These are phyloP conservation scores for Wickerhamiella kurtzmanii DNA, from an alignment of 805 yeast genomes.

Conservation along the genomic window DNA sequence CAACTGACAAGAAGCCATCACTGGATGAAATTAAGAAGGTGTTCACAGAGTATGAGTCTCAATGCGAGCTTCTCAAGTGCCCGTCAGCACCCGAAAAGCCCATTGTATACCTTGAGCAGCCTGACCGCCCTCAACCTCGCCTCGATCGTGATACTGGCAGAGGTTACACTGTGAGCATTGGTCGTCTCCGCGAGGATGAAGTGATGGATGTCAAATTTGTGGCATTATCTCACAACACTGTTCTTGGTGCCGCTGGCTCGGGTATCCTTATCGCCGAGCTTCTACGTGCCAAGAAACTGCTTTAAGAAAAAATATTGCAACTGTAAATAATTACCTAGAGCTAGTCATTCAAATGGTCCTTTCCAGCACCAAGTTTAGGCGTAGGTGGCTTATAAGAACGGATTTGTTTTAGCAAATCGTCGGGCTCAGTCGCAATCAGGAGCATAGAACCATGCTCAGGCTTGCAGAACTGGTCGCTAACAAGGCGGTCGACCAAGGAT, in stretches of 20 bases:
- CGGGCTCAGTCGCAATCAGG: background rate
- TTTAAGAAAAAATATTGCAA: slow-evolving; percentile 29
- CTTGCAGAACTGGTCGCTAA: background rate
- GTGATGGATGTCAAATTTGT: slow-evolving; percentile 93
- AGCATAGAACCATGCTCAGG: background rate
- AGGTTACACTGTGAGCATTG: slow-evolving; percentile 90
- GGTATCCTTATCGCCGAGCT: slow-evolving; percentile 93
- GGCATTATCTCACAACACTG: slow-evolving; percentile 91
- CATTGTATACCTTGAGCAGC: slow-evolving; percentile 81
- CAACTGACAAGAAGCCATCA: slow-evolving; percentile 70
- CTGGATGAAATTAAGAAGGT: slow-evolving; percentile 63
- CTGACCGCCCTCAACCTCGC: slow-evolving; percentile 94
- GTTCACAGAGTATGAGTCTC: slow-evolving; percentile 64
- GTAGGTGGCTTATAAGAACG: background rate
- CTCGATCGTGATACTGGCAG: slow-evolving; percentile 89
- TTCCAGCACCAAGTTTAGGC: background rate
- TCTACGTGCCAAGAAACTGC: slow-evolving; percentile 57
- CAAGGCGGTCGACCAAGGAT: slow-evolving; percentile 12
- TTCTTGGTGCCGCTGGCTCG: slow-evolving; percentile 98
- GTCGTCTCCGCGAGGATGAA: slow-evolving; percentile 86
- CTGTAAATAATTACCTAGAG: background rate
- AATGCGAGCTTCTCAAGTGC: slow-evolving; percentile 67
- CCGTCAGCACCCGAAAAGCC: slow-evolving; percentile 87
- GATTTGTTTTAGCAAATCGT: background rate
- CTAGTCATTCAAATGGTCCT: background rate